Evolutionary conservation across 2,329 filamentous ascomycete species (phyloP).

Genomic region (Byssochlamys sp.): DNA sequence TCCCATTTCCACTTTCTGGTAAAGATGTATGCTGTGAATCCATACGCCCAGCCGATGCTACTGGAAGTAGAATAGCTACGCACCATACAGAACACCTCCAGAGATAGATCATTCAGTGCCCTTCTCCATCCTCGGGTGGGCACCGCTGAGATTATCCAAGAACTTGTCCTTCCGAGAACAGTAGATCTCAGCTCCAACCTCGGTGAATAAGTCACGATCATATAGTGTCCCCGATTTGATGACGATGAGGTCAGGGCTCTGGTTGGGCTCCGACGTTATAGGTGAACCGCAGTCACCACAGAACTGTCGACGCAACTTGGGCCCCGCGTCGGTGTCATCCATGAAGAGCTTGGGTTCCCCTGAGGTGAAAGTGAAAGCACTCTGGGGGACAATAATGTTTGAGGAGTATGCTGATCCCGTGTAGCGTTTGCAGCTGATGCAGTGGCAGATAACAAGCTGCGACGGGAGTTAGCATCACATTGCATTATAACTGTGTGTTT

Average conservation of each 20-base stretch:
- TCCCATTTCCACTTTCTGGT: too few species aligned
- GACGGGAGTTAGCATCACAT: not conserved
- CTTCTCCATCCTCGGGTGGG: not conserved
- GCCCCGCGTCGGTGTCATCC: conserved; percentile 7
- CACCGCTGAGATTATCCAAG: conserved; percentile 5
- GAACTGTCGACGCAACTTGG: conserved; percentile 9
- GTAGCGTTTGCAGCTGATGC: conserved; percentile 17
- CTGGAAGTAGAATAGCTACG: too few species aligned
- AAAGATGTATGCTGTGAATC: too few species aligned
- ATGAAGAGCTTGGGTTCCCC: conserved; percentile 13
- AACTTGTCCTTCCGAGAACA: conserved; percentile 13
- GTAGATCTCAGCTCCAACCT: conserved; percentile 13
- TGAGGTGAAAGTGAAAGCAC: conserved; percentile 9
- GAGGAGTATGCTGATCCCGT: conserved; percentile 16
- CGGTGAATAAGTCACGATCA: conserved; percentile 6
- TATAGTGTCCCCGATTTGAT: conserved; percentile 16
- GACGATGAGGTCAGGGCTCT: conserved; percentile 4
- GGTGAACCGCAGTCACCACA: conserved; percentile 16
- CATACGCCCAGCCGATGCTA: too few species aligned
- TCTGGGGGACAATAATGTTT: conserved; percentile 12
- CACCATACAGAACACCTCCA: too few species aligned
- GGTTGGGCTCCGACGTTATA: conserved; percentile 9
- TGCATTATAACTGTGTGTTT: not conserved
- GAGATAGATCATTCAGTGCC: not conserved
- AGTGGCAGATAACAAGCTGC: conserved; percentile 16